These are phyloP conservation scores for Senna tora DNA, from an alignment of 306 rosid species.

Conservation along the genomic window DNA sequence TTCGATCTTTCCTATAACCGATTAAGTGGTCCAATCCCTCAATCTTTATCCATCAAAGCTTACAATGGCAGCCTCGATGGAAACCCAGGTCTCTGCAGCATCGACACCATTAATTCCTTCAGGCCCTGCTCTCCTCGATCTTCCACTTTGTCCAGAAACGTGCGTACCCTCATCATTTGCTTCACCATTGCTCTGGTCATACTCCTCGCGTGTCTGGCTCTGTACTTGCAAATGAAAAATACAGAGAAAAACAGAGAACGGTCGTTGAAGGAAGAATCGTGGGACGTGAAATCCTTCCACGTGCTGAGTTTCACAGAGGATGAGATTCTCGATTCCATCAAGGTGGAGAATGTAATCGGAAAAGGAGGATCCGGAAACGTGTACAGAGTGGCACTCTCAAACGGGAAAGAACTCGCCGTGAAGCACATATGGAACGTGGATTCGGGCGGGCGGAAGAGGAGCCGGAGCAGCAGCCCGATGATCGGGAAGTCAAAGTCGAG, in stretches of 20 bases:
- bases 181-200: conserved; percentile 42
- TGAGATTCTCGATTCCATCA: conserved; percentile 85
- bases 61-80: conserved; percentile 80
- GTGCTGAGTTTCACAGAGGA: conserved; percentile 74
- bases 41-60: conserved; percentile 59
- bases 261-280: conserved; percentile 77
- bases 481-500: conserved; percentile 42
- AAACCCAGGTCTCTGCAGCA: conserved; percentile 73
- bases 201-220: conserved; percentile 40
- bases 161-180: conserved; percentile 60
- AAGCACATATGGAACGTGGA: conserved; percentile 85
- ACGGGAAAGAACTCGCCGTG: conserved; percentile 81
- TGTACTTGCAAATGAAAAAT: conserved; percentile 48
- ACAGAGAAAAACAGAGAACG: conserved; percentile 50
- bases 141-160: conserved; percentile 49
- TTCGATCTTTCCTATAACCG: conserved; percentile 73
- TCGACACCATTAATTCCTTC: conserved; percentile 41
- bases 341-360: conserved; percentile 83
- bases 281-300: conserved; percentile 93
- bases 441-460: conserved; percentile 35
- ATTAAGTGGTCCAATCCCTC: conserved; percentile 67
- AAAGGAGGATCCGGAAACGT: conserved; percentile 93
- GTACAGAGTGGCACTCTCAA: conserved; percentile 61
- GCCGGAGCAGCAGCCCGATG: conserved; percentile 62
- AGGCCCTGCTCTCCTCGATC: conserved; percentile 51